Conservation (phyloP, 805 yeast species). For the Starmerella potacharoeniae region DNA sequence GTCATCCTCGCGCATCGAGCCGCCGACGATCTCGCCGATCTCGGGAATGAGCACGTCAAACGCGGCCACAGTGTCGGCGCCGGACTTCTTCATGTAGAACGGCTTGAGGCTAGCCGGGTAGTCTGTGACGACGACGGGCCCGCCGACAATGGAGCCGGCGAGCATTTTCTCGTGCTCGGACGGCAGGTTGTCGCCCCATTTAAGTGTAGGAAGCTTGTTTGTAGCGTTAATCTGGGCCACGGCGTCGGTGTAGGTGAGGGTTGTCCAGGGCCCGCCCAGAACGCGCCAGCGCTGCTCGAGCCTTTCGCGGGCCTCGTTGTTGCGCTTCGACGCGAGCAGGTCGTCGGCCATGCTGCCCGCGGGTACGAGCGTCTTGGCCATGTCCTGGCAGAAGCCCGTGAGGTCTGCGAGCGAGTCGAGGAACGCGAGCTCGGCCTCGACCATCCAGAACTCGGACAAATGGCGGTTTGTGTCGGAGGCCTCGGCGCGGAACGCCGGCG, state of each 20-base stretch:
- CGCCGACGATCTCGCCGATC: conserved; percentile 90
- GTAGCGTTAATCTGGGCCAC: conserved; percentile 39
- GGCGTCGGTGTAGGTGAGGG: conserved; percentile 68
- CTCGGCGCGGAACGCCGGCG: conserved; percentile 94
- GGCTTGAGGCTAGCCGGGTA: conserved; percentile 76
- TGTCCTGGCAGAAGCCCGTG: conserved; percentile 53
- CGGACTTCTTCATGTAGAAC: conserved; percentile 66
- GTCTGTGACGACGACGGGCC: conserved; percentile 81
- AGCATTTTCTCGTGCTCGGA: conserved; percentile 90
- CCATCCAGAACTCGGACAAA: conserved; percentile 93
- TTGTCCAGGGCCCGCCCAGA: conserved; percentile 48
- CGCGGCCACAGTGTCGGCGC: conserved; percentile 54
- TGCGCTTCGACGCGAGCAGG: conserved; percentile 25
- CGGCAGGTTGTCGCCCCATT: conserved; percentile 62
- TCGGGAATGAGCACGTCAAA: conserved; percentile 83
- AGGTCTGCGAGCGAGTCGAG: conserved; percentile 44
- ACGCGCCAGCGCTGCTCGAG: conserved; percentile 49
- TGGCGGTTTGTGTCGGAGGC: conserved; percentile 84
- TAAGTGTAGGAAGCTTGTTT: conserved; percentile 31
- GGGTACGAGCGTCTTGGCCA: conserved; percentile 48
- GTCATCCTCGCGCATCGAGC: conserved; percentile 77
- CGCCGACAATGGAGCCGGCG: conserved; percentile 46
- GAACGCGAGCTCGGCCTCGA: conserved; percentile 81
- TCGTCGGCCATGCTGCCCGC: conserved; percentile 19
- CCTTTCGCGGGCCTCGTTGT: conserved; percentile 29